Conservation (phyloP, 2,329 filamentous ascomycete species). For the Sclerotinia borealis region DNA sequence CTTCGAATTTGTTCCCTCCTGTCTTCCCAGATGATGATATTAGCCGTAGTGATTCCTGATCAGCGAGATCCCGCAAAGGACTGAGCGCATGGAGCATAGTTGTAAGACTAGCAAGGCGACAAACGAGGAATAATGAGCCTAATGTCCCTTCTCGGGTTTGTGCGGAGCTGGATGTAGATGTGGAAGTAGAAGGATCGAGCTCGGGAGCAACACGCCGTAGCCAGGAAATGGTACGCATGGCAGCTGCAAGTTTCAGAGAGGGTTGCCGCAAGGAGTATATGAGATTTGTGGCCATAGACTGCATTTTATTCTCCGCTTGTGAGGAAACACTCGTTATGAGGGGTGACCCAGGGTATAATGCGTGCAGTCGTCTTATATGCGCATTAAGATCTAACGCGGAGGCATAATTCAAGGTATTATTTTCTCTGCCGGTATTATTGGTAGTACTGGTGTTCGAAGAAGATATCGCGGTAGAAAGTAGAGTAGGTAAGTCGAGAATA, state of each 20-base stretch:
- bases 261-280: constrained; percentile 71
- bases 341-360: constrained; percentile 72
- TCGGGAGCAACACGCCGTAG: constrained; percentile 82
- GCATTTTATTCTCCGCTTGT: constrained; percentile 83
- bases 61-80: constrained; percentile 80
- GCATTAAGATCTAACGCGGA: constrained; percentile 85
- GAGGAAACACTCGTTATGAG: constrained; percentile 65
- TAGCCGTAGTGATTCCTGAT: constrained; percentile 64
- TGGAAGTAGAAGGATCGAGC: constrained; percentile 45
- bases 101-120: constrained; percentile 72
- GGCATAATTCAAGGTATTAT: constrained; percentile 66
- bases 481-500: constrained; percentile 79
- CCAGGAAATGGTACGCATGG: constrained; percentile 88
- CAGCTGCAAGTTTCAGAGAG: constrained; percentile 78
- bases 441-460: constrained; percentile 38
- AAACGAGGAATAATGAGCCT: constrained; percentile 81
- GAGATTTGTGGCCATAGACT: constrained; percentile 79
- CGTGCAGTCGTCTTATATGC: constrained; percentile 83
- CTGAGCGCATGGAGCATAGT: constrained; percentile 76
- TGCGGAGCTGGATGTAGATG: constrained; percentile 20
- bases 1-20: constrained; percentile 44
- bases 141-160: constrained; percentile 57
- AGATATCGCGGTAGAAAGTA: constrained; percentile 74
- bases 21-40: constrained; percentile 12
- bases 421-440: constrained; percentile 34